Conservation (phyloP, 169 alveolate genomes). For the Plasmodium relictum region DNA sequence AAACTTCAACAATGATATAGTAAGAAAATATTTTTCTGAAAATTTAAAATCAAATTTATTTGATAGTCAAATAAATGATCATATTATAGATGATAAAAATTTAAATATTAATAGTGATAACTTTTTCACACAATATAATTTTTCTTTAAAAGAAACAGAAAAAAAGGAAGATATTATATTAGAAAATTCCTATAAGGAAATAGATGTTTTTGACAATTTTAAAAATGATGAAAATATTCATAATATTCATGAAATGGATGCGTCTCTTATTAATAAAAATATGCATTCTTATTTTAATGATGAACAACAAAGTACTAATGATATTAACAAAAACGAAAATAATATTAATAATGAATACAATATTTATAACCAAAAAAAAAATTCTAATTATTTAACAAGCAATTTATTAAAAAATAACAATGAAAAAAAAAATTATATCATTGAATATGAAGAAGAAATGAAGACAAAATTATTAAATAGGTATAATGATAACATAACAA, state of each 20-base stretch:
- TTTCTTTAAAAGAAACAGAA: background rate
- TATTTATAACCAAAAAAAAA: background rate
- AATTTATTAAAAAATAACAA: background rate
- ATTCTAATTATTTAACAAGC: background rate
- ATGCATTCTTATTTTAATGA: background rate
- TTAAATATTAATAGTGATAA: no score
- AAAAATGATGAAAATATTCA: background rate
- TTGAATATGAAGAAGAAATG: background rate
- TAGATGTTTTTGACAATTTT: background rate
- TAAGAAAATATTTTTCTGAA: conserved; percentile 11
- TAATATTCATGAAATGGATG: background rate
- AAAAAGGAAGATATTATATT: background rate
- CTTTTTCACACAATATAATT: no score
- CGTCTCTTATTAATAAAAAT: background rate
- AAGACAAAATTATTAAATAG: background rate
- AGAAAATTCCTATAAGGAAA: background rate
- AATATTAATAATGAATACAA: no score
- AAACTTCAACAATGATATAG: background rate
- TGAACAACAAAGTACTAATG: background rate
- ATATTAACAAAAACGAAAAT: no score
- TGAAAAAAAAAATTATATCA: background rate
- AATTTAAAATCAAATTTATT: background rate
- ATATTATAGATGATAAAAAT: no score
- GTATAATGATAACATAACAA: background rate
- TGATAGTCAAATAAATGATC: background rate